Evolutionary conservation across 1,284 basidiomycete species (phyloP).

Genomic region (Rhodotorula mucilaginosa): DNA sequence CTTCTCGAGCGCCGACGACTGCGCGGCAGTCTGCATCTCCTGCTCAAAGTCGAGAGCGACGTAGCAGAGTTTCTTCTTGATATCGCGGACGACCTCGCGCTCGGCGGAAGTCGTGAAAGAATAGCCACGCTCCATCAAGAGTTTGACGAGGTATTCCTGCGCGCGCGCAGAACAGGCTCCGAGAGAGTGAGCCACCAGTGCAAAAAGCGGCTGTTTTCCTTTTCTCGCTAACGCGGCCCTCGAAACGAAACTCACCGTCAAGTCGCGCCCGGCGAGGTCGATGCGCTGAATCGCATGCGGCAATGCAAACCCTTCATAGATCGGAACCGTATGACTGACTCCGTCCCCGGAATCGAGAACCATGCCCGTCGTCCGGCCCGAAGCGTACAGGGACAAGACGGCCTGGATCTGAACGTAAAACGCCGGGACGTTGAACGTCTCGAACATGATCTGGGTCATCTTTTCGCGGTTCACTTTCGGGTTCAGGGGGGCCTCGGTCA

Average conservation of each 20-base stretch:
- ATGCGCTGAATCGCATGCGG: slow-evolving; percentile 93
- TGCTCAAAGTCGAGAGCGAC: slow-evolving; percentile 96
- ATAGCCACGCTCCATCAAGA: slow-evolving; percentile 90
- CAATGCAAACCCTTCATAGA: slow-evolving; percentile 92
- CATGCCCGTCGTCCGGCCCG: slow-evolving; percentile 88
- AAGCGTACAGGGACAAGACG: slow-evolving; percentile 87
- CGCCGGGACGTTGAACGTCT: slow-evolving; percentile 90
- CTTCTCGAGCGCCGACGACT: slow-evolving; percentile 90
- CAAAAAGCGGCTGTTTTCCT: too few species aligned
- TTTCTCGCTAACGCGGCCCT: too few species aligned
- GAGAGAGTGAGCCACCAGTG: background rate
- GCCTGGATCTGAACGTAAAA: slow-evolving; percentile 94
- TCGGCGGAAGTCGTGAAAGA: slow-evolving; percentile 69
- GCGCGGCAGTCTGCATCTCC: slow-evolving; percentile 88
- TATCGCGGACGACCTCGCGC: slow-evolving; percentile 92
- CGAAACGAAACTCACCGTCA: slow-evolving; percentile 58
- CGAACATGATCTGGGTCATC: slow-evolving; percentile 98
- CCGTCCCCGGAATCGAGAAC: slow-evolving; percentile 92
- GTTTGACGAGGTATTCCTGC: slow-evolving; percentile 77
- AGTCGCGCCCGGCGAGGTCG: slow-evolving; percentile 90
- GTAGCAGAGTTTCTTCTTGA: slow-evolving; percentile 98
- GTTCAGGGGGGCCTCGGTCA: slow-evolving; percentile 93
- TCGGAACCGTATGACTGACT: slow-evolving; percentile 89
- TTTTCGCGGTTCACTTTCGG: slow-evolving; percentile 93
- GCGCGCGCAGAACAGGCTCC: background rate